Evolutionary conservation across 208 protist genomes (phyloP).

Genomic region (Tritrichomonas foetus): DNA sequence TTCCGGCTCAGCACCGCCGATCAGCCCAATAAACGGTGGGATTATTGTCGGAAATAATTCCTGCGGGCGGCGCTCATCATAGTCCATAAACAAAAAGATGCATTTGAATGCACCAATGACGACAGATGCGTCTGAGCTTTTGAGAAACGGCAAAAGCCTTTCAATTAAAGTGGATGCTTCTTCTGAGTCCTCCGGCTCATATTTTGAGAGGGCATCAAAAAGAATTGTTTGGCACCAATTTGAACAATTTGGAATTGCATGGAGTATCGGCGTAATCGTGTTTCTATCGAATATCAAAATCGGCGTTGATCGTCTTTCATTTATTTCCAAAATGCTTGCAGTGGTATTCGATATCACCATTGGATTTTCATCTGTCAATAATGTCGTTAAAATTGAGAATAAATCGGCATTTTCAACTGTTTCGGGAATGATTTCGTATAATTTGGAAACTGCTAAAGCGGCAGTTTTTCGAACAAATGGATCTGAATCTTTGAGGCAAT

Average conservation of each 20-base stretch:
- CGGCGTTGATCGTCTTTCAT: constrained; percentile 51
- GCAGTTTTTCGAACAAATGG: constrained; percentile 84
- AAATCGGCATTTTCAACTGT: constrained; percentile 73
- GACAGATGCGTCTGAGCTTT: constrained; percentile 91
- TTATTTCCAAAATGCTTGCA: constrained; percentile 84
- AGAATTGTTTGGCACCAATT: constrained; percentile 97
- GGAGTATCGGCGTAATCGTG: constrained; percentile 82
- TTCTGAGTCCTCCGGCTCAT: constrained; percentile 44
- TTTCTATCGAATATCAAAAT: constrained; percentile 66
- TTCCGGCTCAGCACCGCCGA: constrained; percentile 78
- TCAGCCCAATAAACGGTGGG: constrained; percentile 75
- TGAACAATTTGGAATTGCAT: constrained; percentile 84
- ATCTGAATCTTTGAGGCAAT: background rate
- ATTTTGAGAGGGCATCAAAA: constrained; percentile 81
- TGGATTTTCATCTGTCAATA: constrained; percentile 90
- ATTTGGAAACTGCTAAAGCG: constrained; percentile 86
- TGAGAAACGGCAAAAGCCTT: constrained; percentile 81
- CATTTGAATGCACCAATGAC: constrained; percentile 89
- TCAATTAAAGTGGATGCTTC: constrained; percentile 78
- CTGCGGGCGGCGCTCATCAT: constrained; percentile 58
- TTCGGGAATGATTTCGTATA: constrained; percentile 82
- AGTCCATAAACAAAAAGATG: constrained; percentile 68
- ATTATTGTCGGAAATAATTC: constrained; percentile 72
- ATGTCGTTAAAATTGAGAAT: constrained; percentile 61
- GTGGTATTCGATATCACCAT: constrained; percentile 86